These are phyloP conservation scores for Leccinum solheimii DNA, from an alignment of 1,284 basidiomycete genomes.

Conservation along the genomic window DNA sequence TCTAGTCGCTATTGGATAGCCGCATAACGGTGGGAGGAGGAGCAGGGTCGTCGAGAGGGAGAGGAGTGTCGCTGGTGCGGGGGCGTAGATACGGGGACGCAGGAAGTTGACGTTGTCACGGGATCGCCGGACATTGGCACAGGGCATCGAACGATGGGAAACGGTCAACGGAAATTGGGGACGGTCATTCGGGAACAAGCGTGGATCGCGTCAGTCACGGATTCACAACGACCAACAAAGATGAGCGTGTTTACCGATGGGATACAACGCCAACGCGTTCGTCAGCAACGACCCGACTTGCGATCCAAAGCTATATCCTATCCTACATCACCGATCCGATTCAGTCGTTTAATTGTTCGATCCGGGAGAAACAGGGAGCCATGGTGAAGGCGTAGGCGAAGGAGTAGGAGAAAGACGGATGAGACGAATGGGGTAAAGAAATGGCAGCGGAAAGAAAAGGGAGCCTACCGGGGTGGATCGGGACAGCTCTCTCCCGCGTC, in stretches of 20 bases:
- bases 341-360: background rate
- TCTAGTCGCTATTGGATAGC: background rate
- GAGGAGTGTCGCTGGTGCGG: constrained; percentile 1
- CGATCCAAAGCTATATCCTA: constrained; percentile 17
- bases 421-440: background rate
- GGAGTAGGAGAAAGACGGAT: background rate
- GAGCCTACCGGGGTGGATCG: constrained; percentile 4
- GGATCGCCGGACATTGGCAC: background rate
- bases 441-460: background rate
- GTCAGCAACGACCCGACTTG: constrained; percentile 13
- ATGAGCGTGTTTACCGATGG: constrained; percentile 2
- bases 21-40: constrained; percentile 2
- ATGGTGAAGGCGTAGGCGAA: background rate
- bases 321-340: constrained; percentile 1
- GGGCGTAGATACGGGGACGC: too few species aligned
- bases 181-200: background rate
- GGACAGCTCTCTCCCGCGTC: constrained; percentile 10
- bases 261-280: constrained; percentile 9
- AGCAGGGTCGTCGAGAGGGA: constrained; percentile 1
- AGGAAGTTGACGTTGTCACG: background rate
- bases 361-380: background rate
- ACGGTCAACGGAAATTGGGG: too few species aligned
- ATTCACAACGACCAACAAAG: background rate
- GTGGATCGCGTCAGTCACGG: background rate
- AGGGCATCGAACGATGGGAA: background rate